Evolutionary conservation across 2,329 filamentous ascomycete genomes (phyloP).

Genomic region (Scedosporium minutisporum): DNA sequence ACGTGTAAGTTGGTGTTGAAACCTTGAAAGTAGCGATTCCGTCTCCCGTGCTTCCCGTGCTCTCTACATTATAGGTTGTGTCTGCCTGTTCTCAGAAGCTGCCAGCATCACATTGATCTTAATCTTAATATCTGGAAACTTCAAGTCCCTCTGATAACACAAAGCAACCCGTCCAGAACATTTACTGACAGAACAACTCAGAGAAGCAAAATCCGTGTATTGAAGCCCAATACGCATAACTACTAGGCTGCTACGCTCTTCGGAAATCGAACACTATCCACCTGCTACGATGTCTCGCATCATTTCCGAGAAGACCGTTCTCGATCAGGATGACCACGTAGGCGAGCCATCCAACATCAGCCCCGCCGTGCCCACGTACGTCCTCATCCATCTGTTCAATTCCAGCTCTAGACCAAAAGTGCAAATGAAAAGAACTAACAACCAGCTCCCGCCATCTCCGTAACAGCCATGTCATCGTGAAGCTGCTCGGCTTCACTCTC

Average conservation of each 20-base stretch:
- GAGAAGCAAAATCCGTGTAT: neutral
- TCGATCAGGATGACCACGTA: slow-evolving; percentile 45
- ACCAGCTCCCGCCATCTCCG: neutral
- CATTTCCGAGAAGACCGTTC: slow-evolving; percentile 55
- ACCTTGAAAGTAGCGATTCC: too few relatives aligned
- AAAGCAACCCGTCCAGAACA: too few relatives aligned
- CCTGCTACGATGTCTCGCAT: slow-evolving; percentile 63
- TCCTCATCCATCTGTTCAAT: slow-evolving; percentile 10
- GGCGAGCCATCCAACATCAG: slow-evolving; percentile 58
- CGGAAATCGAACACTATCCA: slow-evolving; percentile 12
- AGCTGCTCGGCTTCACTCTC: slow-evolving; percentile 80
- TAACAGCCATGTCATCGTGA: slow-evolving; percentile 69
- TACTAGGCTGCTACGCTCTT: too few relatives aligned
- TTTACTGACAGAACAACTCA: too few relatives aligned
- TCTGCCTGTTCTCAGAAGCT: too few relatives aligned
- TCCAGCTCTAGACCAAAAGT: neutral
- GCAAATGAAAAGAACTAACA: neutral
- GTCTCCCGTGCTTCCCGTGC: too few relatives aligned
- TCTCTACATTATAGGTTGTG: too few relatives aligned
- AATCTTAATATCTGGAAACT: too few relatives aligned
- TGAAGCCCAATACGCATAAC: too few relatives aligned
- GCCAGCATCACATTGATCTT: too few relatives aligned
- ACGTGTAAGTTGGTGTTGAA: too few relatives aligned
- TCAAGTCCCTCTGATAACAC: too few relatives aligned
- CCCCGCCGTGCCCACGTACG: slow-evolving; percentile 76